Evolutionary conservation across 2,329 filamentous ascomycete genomes (phyloP).

Genomic region (Fusarium papillatum): DNA sequence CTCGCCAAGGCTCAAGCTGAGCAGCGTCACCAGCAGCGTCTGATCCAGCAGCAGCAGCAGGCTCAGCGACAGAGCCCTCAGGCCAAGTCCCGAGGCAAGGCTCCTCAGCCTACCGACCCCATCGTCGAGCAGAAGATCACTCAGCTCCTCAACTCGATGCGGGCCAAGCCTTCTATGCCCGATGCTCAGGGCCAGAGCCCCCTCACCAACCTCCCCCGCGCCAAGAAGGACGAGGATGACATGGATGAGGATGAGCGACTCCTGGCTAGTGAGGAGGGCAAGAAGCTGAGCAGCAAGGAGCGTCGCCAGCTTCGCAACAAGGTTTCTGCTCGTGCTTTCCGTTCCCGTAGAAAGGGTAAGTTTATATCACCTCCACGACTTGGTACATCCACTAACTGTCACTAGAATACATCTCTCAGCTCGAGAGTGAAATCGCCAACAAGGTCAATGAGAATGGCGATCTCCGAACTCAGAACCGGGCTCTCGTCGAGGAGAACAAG

Average conservation of each 20-base stretch:
- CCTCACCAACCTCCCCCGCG: slow-evolving; percentile 77
- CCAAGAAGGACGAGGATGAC: slow-evolving; percentile 95
- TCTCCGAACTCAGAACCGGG: slow-evolving; percentile 84
- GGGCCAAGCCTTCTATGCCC: slow-evolving; percentile 74
- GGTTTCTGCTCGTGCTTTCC: slow-evolving; percentile 97
- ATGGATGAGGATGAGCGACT: slow-evolving; percentile 99
- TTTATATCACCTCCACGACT: slow-evolving; percentile 40
- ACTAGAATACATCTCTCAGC: slow-evolving; percentile 94
- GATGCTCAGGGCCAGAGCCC: slow-evolving; percentile 61
- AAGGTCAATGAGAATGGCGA: slow-evolving; percentile 89
- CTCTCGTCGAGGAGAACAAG: slow-evolving; percentile 87
- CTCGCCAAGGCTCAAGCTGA: slow-evolving; percentile 80
- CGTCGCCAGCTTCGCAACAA: slow-evolving; percentile 98
- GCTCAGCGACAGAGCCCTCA: slow-evolving; percentile 63
- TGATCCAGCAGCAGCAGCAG: slow-evolving; percentile 63
- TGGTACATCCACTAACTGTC: slow-evolving; percentile 26
- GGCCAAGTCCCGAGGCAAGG: slow-evolving; percentile 63
- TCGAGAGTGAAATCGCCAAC: slow-evolving; percentile 88
- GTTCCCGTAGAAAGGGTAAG: slow-evolving; percentile 96
- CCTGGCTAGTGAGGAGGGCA: slow-evolving; percentile 96
- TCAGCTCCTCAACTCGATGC: slow-evolving; percentile 92
- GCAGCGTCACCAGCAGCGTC: slow-evolving; percentile 75
- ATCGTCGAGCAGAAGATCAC: slow-evolving; percentile 94
- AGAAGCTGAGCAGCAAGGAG: slow-evolving; percentile 99
- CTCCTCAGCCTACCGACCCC: slow-evolving; percentile 71